phyloP scores from a whole-genome alignment of 495 filamentous ascomycete genomes.

The Aspergillus conjunctus region DNA sequence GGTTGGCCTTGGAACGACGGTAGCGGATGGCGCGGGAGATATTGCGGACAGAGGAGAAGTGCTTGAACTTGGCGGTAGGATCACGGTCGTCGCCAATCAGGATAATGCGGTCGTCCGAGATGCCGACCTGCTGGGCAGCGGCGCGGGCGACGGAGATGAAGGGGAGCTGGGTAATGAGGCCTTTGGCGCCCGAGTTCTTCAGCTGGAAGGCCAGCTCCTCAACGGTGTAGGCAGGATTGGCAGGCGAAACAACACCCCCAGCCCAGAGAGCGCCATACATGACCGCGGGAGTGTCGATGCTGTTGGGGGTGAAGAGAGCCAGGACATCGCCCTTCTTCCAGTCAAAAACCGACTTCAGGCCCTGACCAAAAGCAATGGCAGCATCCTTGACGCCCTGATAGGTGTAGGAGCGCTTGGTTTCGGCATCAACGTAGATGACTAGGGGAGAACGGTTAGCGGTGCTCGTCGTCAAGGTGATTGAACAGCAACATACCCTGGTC shows the following conservation, averaged over 20 bases:
- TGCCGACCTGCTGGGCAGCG: conserved; percentile 68
- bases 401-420: conserved; percentile 73
- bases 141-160: conserved; percentile 61
- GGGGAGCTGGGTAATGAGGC: conserved; percentile 68
- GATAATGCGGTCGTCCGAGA: conserved; percentile 67
- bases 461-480: background rate
- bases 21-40: conserved; percentile 52
- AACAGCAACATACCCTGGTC: conserved; percentile 40
- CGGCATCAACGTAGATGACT: conserved; percentile 82
- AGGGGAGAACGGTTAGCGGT: conserved; percentile 18
- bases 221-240: conserved; percentile 84
- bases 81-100: conserved; percentile 77
- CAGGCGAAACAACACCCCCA: conserved; percentile 77
- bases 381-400: conserved; percentile 65
- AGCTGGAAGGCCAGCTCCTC: conserved; percentile 90
- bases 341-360: conserved; percentile 66
- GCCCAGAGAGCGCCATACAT: conserved; percentile 84
- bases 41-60: conserved; percentile 73
- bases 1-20: conserved; percentile 48
- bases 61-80: conserved; percentile 60
- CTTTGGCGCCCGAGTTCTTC: conserved; percentile 76
- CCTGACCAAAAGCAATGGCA: conserved; percentile 76
- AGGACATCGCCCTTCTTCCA: conserved; percentile 84
- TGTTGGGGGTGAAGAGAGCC: conserved; percentile 71
- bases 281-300: conserved; percentile 69